Base-by-base conservation (phyloP, 768 basidiomycete species). In the Kondoa subrosea region DNA sequence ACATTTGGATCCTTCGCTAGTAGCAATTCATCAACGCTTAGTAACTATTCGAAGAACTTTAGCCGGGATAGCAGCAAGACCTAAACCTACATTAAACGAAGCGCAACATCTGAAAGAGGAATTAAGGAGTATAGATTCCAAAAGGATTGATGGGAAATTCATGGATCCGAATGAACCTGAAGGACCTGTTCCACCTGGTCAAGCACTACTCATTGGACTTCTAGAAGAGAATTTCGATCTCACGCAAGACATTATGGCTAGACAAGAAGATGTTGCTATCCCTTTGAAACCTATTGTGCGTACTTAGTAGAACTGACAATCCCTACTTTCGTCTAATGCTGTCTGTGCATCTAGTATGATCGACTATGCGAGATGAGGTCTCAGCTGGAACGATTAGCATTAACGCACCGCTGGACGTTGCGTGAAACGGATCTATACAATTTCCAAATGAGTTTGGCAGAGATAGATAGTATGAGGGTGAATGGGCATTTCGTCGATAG, bases 191-290 rank as follows among this genome's bases (percentile, higher is more conserved):
- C 30, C 26, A 32, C 27, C 30, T 63, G 27, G 15, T 12, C 92
- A 96, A 78, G 90, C 91, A 0, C 79, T 95, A 16, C 87, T 92
- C 70, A 87, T 88, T 0, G 92, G 92, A 0, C 80, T 97, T 60
- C 82, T 99, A 3, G 95, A 99, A 78, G 91, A 93, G 74, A 92
- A 90, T 76, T 99, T 97, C 76, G 91, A 97, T 66, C 87, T 97
- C 67, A 80, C 84, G 26, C 91, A 97, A 76, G 92, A 97, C 77
- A 92, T 99, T 80, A 87, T 88, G 72, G 91, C 91, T 2, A 82
- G 88, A 70, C 89, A 95, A 59, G 77, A 78, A 32, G 77, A 77
- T n/a, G 73, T 75, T 17, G 58, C 67, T 31, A 57, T 70, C n/a
- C 74, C 72, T 60, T 34, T 75, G 31, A 69, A 72, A 57, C 68